phyloP scores from a whole-genome alignment of 1,139 yeast species.

The Pichia sp. region DNA sequence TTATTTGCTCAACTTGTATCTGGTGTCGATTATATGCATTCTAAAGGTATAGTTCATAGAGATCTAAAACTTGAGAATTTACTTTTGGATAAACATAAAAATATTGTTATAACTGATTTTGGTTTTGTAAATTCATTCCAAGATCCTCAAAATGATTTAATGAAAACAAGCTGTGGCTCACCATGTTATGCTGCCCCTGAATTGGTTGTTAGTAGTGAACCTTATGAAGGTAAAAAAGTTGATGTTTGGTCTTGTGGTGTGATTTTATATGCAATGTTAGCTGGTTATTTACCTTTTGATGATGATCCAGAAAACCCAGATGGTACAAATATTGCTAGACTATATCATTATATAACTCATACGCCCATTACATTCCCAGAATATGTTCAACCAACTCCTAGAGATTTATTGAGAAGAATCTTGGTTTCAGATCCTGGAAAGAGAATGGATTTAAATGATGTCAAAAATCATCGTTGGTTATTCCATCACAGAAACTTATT shows the following conservation, averaged over 20 bases:
- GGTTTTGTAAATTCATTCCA: conserved; percentile 90
- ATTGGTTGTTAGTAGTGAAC: conserved; percentile 76
- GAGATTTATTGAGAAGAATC: conserved; percentile 81
- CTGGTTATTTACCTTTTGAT: conserved; percentile 96
- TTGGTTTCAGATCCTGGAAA: conserved; percentile 80
- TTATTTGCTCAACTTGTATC: conserved; percentile 88
- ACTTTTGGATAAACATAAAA: conserved; percentile 69
- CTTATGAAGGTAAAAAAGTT: conserved; percentile 89
- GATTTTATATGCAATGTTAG: conserved; percentile 89
- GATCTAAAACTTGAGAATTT: conserved; percentile 71
- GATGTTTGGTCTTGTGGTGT: conserved; percentile 98
- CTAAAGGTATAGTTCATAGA: conserved; percentile 75
- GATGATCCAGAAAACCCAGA: conserved; percentile 97
- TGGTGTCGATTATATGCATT: conserved; percentile 87
- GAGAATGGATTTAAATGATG: conserved; percentile 61
- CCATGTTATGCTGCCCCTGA: conserved; percentile 99
- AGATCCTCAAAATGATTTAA: conserved; percentile 44
- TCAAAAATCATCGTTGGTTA: conserved; percentile 83
- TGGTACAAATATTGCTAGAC: conserved; percentile 85
- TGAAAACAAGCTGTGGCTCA: conserved; percentile 96
- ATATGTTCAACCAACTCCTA: conserved; percentile 81
- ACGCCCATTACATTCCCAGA: conserved; percentile 95
- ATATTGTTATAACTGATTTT: conserved; percentile 73
- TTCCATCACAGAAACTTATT: conserved; percentile 73
- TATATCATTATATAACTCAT: conserved; percentile 84